A percentile compares a stretch with the other conserved stretches of the same genome.
Conservation (phyloP, 179 eudicot species). For the Nepenthes alata region DNA sequence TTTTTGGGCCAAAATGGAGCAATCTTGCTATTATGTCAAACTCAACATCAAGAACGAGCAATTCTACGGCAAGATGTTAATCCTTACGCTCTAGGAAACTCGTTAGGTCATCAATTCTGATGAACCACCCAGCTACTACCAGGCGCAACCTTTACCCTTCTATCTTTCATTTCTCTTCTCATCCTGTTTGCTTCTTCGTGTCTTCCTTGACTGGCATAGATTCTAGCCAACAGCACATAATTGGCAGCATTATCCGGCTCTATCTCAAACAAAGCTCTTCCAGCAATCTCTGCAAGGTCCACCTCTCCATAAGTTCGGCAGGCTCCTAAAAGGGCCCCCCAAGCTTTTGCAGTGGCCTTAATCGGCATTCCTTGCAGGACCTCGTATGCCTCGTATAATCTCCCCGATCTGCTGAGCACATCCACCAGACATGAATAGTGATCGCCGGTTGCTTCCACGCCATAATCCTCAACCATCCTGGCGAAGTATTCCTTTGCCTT, state of each 20-base stretch:
- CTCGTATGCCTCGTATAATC: slow-evolving; percentile 45
- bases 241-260: slow-evolving; percentile 70
- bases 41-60: too few relatives aligned
- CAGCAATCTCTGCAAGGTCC: slow-evolving; percentile 55
- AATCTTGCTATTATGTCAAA: too few relatives aligned
- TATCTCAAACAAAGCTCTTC: slow-evolving; percentile 43
- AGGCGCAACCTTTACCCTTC: slow-evolving; percentile 44
- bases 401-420: slow-evolving; percentile 56
- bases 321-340: slow-evolving; percentile 71
- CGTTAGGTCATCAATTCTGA: not conserved
- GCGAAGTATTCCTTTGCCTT: slow-evolving; percentile 40
- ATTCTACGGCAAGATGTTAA: too few relatives aligned
- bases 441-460: slow-evolving; percentile 42
- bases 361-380: slow-evolving; percentile 40
- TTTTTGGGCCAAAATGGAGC: too few relatives aligned
- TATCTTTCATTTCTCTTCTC: slow-evolving; percentile 42
- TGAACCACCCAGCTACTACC: slow-evolving; percentile 51
- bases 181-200: slow-evolving; percentile 44
- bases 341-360: slow-evolving; percentile 56
- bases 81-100: too few relatives aligned
- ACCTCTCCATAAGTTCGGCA: slow-evolving; percentile 62
- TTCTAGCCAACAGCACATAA: slow-evolving; percentile 44
- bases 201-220: slow-evolving; percentile 45
- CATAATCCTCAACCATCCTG: slow-evolving; percentile 30
- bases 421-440: slow-evolving; percentile 69